Conservation (phyloP, 139 green algal species). For the Gonium pectorale region DNA sequence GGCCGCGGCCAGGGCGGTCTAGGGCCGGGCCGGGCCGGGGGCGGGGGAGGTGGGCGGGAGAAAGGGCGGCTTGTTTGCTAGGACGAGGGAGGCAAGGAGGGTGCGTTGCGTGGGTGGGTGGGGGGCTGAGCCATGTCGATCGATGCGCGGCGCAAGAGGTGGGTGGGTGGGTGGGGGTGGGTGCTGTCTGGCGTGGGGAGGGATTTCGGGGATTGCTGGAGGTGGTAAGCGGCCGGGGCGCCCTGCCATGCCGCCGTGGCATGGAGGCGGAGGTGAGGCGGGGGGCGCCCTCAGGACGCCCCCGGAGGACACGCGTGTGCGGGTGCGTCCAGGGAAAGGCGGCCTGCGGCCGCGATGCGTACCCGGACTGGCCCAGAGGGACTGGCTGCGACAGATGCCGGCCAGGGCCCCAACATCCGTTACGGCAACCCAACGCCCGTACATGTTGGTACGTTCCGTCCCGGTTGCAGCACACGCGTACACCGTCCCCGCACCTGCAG, state of each 20-base stretch:
- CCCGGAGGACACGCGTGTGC: too few relatives aligned
- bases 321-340: not conserved
- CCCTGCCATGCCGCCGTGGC: too few relatives aligned
- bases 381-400: not conserved
- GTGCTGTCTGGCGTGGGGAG: not conserved
- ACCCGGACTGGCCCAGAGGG: not conserved
- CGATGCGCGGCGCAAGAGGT: too few relatives aligned
- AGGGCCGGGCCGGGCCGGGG: not conserved
- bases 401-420: not conserved
- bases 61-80: too few relatives aligned
- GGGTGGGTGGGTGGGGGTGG: not conserved
- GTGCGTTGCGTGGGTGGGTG: not conserved
- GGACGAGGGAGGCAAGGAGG: not conserved
- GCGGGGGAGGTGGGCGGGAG: too few relatives aligned
- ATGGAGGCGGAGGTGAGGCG: too few relatives aligned
- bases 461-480: not conserved
- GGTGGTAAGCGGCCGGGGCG: too few relatives aligned
- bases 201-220: too few relatives aligned
- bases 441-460: not conserved
- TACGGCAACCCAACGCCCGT: not conserved
- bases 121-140: too few relatives aligned
- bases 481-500: conserved; percentile 55
- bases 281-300: too few relatives aligned
- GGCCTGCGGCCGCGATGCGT: too few relatives aligned
- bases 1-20: conserved; percentile 77